Conservation (phyloP, 2,329 filamentous ascomycete genomes). For the Xylaria sp. region DNA sequence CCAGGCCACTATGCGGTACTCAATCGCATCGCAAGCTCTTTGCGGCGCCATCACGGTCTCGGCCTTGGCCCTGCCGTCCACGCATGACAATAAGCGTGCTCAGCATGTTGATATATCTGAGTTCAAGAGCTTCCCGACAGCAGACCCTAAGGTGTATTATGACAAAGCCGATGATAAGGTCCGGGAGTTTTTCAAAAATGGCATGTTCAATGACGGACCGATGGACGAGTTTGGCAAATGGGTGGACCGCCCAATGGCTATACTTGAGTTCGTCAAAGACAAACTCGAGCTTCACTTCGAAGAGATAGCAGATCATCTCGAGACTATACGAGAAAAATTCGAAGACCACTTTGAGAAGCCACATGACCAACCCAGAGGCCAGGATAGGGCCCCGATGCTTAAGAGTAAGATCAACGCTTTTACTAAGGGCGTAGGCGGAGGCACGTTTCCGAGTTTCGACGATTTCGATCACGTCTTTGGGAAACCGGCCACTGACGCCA, state of each 20-base stretch:
- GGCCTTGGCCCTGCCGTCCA: slow-evolving; percentile 31
- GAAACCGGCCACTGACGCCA: not conserved
- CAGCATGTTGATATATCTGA: slow-evolving; percentile 34
- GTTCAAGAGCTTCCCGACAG: slow-evolving; percentile 41
- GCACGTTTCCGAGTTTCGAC: not conserved
- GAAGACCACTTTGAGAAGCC: not conserved
- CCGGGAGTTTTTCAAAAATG: slow-evolving; percentile 25
- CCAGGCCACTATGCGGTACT: slow-evolving; percentile 35
- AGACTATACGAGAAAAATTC: slow-evolving; percentile 3
- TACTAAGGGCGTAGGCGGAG: not conserved
- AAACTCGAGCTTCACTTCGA: slow-evolving; percentile 23
- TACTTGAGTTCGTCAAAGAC: slow-evolving; percentile 16
- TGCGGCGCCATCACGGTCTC: slow-evolving; percentile 38
- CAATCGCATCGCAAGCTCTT: slow-evolving; percentile 35
- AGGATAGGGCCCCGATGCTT: not conserved
- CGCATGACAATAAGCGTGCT: slow-evolving; percentile 25
- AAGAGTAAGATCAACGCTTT: not conserved
- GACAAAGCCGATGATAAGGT: slow-evolving; percentile 28
- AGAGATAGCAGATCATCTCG: not conserved
- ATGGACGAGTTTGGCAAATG: slow-evolving; percentile 21
- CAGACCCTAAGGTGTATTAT: slow-evolving; percentile 36
- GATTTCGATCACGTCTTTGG: slow-evolving; percentile 1
- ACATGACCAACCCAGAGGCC: not conserved
- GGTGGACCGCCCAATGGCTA: slow-evolving; percentile 18
- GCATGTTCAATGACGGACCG: slow-evolving; percentile 29